These are phyloP conservation scores for Ehretia macrophylla DNA, from an alignment of 257 asterid genomes.

Conservation along the genomic window DNA sequence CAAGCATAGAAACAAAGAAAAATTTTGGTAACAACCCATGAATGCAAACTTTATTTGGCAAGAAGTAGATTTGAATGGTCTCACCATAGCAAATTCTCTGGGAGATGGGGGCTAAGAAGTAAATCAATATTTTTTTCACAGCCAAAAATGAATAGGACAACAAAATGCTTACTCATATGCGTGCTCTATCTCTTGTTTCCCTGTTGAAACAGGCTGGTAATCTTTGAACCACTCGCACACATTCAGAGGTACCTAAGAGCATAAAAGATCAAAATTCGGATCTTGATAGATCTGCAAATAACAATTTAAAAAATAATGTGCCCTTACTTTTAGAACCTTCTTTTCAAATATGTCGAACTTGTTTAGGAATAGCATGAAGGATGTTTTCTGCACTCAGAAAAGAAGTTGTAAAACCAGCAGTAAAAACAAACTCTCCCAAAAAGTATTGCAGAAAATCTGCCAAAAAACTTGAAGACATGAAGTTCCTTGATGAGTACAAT, in stretches of 20 bases:
- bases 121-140: background rate
- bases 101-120: no score
- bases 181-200: slow-evolving; percentile 94
- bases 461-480: no score
- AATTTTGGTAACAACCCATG: no score
- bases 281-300: slow-evolving; percentile 14
- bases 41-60: no score
- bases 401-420: background rate
- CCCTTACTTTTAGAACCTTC: slow-evolving; percentile 84
- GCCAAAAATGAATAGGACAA: slow-evolving; percentile 6
- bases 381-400: slow-evolving; percentile 78
- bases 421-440: background rate
- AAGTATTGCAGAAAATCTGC: no score
- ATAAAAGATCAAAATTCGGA: slow-evolving; percentile 4
- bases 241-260: slow-evolving; percentile 80
- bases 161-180: slow-evolving; percentile 87
- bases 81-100: no score
- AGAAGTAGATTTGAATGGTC: no score
- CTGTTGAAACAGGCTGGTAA: slow-evolving; percentile 87
- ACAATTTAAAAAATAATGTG: slow-evolving; percentile 6
- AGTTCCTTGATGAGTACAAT: background rate
- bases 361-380: slow-evolving; percentile 96
- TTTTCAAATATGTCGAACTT: slow-evolving; percentile 94
- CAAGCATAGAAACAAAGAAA: no score
- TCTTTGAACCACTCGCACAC: slow-evolving; percentile 91